phyloP scores from a whole-genome alignment of 805 yeast genomes.

The Jamesozyma lodderae region DNA sequence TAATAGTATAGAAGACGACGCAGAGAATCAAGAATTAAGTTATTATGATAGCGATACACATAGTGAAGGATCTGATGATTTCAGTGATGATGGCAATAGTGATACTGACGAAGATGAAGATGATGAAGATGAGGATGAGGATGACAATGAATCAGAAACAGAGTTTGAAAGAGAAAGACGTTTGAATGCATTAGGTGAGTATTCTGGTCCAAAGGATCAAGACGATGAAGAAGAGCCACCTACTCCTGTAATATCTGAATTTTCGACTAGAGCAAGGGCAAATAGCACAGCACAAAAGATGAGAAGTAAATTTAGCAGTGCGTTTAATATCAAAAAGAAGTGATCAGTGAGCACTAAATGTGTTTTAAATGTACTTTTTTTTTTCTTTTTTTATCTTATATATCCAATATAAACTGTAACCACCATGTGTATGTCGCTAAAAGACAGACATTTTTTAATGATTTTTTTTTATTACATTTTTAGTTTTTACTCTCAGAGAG shows the following conservation, averaged over 20 bases:
- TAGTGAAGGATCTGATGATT: slow-evolving; percentile 21
- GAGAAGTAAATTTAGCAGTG: slow-evolving; percentile 12
- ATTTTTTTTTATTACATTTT: too few relatives aligned
- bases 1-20: background rate
- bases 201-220: slow-evolving; percentile 32
- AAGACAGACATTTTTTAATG: too few relatives aligned
- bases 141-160: slow-evolving; percentile 39
- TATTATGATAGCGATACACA: slow-evolving; percentile 16
- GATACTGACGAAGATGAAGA: slow-evolving; percentile 8
- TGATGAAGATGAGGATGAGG: slow-evolving; percentile 15
- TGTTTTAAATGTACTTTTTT: too few relatives aligned
- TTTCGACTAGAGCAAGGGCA: slow-evolving; percentile 4
- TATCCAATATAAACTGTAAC: too few relatives aligned
- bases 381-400: too few relatives aligned
- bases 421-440: too few relatives aligned
- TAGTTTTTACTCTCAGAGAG: too few relatives aligned
- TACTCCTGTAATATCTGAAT: background rate
- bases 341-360: too few relatives aligned
- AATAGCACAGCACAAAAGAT: slow-evolving; percentile 10
- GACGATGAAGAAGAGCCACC: slow-evolving; percentile 42
- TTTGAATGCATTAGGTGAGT: slow-evolving; percentile 45
- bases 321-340: slow-evolving; percentile 7
- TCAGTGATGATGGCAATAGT: slow-evolving; percentile 13
- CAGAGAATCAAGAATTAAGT: slow-evolving; percentile 10
- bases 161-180: slow-evolving; percentile 59